phyloP scores from a whole-genome alignment of 2,329 filamentous ascomycete genomes.

The Monilinia fructicola region DNA sequence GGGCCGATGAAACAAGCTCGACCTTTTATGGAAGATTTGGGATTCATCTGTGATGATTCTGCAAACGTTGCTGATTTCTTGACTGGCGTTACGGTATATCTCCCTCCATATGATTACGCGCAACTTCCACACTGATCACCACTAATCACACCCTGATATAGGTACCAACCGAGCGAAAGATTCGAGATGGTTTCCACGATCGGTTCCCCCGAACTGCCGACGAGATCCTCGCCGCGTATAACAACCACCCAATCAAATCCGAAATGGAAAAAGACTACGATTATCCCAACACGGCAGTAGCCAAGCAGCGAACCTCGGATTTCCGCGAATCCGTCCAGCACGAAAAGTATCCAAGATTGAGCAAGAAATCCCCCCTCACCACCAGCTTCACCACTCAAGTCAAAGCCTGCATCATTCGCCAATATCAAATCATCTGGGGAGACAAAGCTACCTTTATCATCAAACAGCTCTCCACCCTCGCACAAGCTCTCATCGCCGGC shows the following conservation, averaged over 20 bases:
- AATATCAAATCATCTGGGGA: slow-evolving; percentile 65
- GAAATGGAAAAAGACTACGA: slow-evolving; percentile 56
- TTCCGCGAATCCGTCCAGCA: slow-evolving; percentile 54
- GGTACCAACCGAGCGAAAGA: slow-evolving; percentile 60
- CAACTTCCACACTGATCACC: neutral
- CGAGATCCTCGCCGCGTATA: slow-evolving; percentile 51
- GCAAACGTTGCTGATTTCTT: slow-evolving; percentile 66
- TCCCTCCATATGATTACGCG: neutral
- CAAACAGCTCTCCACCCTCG: slow-evolving; percentile 58
- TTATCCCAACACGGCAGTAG: slow-evolving; percentile 53
- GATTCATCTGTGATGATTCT: slow-evolving; percentile 61
- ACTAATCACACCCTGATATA: neutral
- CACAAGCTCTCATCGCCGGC: slow-evolving; percentile 61
- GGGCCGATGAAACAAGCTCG: slow-evolving; percentile 58
- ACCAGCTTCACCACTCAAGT: slow-evolving; percentile 56
- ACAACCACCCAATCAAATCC: slow-evolving; percentile 51
- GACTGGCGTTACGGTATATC: slow-evolving; percentile 50
- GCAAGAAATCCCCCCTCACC: slow-evolving; percentile 56
- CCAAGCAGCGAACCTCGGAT: slow-evolving; percentile 46
- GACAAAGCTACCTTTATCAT: slow-evolving; percentile 64
- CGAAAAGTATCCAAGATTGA: slow-evolving; percentile 56
- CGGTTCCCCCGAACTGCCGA: slow-evolving; percentile 49
- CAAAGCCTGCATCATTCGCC: slow-evolving; percentile 54
- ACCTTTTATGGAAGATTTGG: slow-evolving; percentile 63
- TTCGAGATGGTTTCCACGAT: slow-evolving; percentile 47